Evolutionary conservation across 495 filamentous ascomycete species (phyloP), one percentile per base, ranked within the genome.

Genomic region (Aspergillus homomorphus): DNA sequence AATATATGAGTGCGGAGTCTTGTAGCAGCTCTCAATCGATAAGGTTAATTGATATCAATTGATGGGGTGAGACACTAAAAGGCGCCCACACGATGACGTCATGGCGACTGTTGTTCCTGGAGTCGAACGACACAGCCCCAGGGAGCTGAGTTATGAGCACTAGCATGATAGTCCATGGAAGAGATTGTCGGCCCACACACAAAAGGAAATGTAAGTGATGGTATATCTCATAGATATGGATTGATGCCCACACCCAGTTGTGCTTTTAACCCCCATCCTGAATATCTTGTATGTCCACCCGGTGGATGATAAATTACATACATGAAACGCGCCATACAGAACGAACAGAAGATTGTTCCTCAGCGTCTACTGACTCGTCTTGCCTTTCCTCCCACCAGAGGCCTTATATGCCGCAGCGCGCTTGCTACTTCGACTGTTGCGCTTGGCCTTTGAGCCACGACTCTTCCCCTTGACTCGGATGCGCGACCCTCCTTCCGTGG

Each of bases 361-460:
- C 15, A 8, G 21, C 22, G 16, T 16, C 48, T 61, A 57, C 22
- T 60, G 52, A 9, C 30, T 53, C 19, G 56, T 60, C 41, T 57
- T 51, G 14, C 53, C 45, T 41, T 76, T 80, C 62, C 78, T 80
- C 30, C 79, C 78, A 51, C 77, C 78, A 30, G 77, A 73, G 62
- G 81, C 81, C 68, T 82, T 86, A 80, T 89, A 92, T 22, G 86
- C 86, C 4, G 82, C 81, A 16, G 84, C 84, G 60, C 89, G 81
- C 65, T 76, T 81, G 55, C 69, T 78, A 64, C 79, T 81, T 15
- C 79, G 70, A 30, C 63, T 76, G 45, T 78, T 75, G 50, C 65
- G 78, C 70, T 81, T 85, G 66, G 74, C 77, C 77, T 73, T 82
- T 58, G 69, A 79, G 20, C 77, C 78, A 15, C 80, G 80, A 55